Evolutionary conservation across 2,329 filamentous ascomycete genomes (phyloP), one percentile per base, ranked within the genome.

Genomic region (Dactylellina cionopaga): DNA sequence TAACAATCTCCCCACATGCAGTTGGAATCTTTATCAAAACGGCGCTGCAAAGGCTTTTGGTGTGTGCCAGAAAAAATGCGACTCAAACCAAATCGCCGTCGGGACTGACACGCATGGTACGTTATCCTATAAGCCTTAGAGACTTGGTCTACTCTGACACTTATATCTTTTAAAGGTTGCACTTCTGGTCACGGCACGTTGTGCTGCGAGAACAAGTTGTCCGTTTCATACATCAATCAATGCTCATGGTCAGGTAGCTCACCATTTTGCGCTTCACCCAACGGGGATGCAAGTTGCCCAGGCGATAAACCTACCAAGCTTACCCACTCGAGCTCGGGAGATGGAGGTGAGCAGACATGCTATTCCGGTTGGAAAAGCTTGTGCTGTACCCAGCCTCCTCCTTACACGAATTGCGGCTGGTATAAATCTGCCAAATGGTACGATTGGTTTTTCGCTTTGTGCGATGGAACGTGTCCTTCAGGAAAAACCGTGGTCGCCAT

Each of bases 391-490:
- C 5, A 56, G 3, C 52, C 52, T 3, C 33, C 33, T 4, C 52
- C 52, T 10, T 56, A 56, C 19, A 41, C 39, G 52, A 56, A 56
- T 19, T 56, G 52, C 24, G 52, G 15, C 27, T 56, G 52, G 52
- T 25, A 25, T 31, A 44, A 44, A 27, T 39, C 52, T n/a, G 13
- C 13, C 9, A 56, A n/a, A 1, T 39, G 37, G 33, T 56, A 19
- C 13, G 33, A 39, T 31, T 27, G 37, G 22, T 27, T 56, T 5
- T 27, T 41, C 19, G 33, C 33, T 13, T 7, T 39, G 3, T 39
- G 33, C 9, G 52, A 44, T 17, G 37, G 37, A 11, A 44, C 24
- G 1, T 41, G 52, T 24, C 33, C 37, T 15, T 11, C 52, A 27
- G 37, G 52, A 11, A 56, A 56, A 27, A 27, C 52, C 10, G 52